phyloP scores from a whole-genome alignment of 2,329 filamentous ascomycete genomes.

The Pseudocercospora vitis region DNA sequence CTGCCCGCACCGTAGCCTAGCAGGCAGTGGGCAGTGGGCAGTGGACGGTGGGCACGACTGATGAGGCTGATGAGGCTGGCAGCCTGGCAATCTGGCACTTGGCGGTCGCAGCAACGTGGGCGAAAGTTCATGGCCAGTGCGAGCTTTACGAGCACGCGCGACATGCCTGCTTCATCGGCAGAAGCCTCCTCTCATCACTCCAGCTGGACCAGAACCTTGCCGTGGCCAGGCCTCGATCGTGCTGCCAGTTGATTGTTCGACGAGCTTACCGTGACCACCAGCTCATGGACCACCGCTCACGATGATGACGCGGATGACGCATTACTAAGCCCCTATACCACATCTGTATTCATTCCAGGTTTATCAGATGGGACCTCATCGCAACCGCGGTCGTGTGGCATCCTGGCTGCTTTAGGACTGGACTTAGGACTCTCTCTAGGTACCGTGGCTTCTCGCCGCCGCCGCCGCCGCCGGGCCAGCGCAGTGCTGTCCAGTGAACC shows the following conservation, averaged over 20 bases:
- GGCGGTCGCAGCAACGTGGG: neutral
- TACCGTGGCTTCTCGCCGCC: neutral
- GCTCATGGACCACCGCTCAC: neutral
- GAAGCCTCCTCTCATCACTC: no score
- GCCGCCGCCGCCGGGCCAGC: neutral
- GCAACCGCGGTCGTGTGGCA: slow-evolving; percentile 1
- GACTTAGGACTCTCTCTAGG: neutral
- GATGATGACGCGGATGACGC: slow-evolving; percentile 12
- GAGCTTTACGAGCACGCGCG: slow-evolving; percentile 9
- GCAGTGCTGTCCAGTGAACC: slow-evolving; percentile 1
- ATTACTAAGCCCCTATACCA: slow-evolving; percentile 3
- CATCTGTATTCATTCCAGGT: neutral
- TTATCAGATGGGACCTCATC: neutral
- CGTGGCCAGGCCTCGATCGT: neutral
- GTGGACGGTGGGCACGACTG: no score
- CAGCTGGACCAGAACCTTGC: slow-evolving; percentile 5
- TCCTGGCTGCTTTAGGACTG: slow-evolving; percentile 1
- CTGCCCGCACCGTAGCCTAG: neutral
- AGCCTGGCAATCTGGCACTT: neutral
- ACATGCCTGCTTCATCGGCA: neutral
- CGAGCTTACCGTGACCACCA: neutral
- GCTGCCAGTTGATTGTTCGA: neutral
- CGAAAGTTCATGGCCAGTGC: neutral
- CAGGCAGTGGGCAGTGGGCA: no score
- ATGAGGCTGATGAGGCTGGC: no score